Evolutionary conservation across 2,329 filamentous ascomycete genomes (phyloP), one percentile per base, ranked within the genome.

Genomic region (Coccinonectria pachysandricola): DNA sequence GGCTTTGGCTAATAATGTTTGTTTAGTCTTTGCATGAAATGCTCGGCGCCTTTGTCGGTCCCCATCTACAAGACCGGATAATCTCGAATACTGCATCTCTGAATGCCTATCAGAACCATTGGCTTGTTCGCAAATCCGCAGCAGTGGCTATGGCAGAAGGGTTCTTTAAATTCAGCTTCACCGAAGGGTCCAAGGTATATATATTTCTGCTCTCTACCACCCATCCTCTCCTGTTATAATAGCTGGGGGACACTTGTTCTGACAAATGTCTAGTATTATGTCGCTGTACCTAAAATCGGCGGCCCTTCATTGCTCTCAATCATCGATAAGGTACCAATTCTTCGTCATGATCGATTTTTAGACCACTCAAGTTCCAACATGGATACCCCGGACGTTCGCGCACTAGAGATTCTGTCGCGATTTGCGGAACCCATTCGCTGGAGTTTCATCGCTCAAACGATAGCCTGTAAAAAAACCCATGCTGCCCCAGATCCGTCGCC

Each of bases 61-160:
- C 7, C n/a, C 4, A 24, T 5, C 4, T 24, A 11, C 22, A 16
- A n/a, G 23, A 32, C 21, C 30, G 30, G 33, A 1, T 27, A 0
- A 15, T 30, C 10, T 30, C 23, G 15, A 15, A 35, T 8, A 21
- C 23, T 12, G 18, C 18, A 11, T 22, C 10, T n/a, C 23, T 18
- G 12, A 20, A 25, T 21, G 7, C 21, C 10, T 23, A 31, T 14
- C 24, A 19, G 19, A 38, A 28, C 19, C 28, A 38, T 26, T 43
- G 38, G 38, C 38, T 42, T 36, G 32, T 43, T 12, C 40, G 34
- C 19, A 42, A 31, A 24, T 43, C 40, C 19, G 40, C 35, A 12
- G 32, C 39, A 13, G 27, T 23, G 12, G 36, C 38, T 11, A 26
- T 40, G 9, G 19, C 24, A 3, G 15, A 32, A 28, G 38, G 38